Base-by-base conservation (phyloP, 1,139 yeast species). In the Lizanozyma gosingica region DNA sequence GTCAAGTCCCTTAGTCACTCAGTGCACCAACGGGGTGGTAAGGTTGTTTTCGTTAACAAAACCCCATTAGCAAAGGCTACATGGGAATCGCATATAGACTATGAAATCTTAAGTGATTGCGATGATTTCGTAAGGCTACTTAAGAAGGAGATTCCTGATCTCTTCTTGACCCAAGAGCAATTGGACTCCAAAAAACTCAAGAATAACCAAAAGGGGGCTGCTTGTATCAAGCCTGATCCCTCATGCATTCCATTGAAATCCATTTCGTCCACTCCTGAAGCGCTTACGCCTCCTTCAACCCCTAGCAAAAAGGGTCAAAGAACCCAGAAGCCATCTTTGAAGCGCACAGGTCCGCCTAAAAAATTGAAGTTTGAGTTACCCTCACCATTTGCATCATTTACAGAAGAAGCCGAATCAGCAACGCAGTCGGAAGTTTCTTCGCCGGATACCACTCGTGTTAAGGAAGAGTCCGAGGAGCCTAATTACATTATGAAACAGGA, bases 71-170 rank as follows among this genome's bases (percentile, higher is more conserved):
- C 67, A 32, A 64, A 61, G 41, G 65, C 67, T 45, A 49, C 57
- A 22, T 83, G 92, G 90, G 68, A 69, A 11, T 70, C 60, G 33
- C 63, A 63, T 40, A 71, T 83, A 37, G 92, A 83, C 53, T 84
- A 78, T 52, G 92, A 90, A 65, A 71, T 90, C 4, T 63, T 78
- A 41, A 65, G 81, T 39, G 96, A 87, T 55, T 85, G 96, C 56
- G 97, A 90, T 57, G 72, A 71, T 34, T 90, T 94, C 78, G 81
- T 88, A 16, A 59, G 63, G 16, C 63, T 69, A 29, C 60, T 84
- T 40, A 70, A 70, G 47, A 45, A 45, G 17, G 73, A 76, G 36
- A 60, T 77, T 6, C 88, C 90, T 1, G 74, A 67, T 49, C 67
- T 80, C 49, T 80, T 79, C 59, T 62, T 67, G 50, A 67, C 74